These are phyloP conservation scores for Trichopus zeylanicus DNA, from an alignment of 116 monocot genomes.

Conservation along the genomic window DNA sequence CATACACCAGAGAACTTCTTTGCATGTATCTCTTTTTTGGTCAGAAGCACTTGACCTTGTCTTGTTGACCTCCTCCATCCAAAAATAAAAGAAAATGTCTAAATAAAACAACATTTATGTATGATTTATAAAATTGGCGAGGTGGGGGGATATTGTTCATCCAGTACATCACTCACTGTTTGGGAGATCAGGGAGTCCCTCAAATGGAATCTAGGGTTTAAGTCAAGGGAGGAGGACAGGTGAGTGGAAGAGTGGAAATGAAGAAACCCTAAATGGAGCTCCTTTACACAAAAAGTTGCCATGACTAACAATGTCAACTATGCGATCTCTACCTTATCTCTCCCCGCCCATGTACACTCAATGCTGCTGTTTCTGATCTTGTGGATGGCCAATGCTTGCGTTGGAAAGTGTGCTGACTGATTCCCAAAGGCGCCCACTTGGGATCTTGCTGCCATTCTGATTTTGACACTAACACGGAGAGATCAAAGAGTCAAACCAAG, in stretches of 20 bases:
- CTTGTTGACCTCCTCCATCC: no score
- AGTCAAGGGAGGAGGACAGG: background rate
- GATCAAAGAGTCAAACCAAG: background rate
- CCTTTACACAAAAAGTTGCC: background rate
- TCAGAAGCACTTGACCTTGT: no score
- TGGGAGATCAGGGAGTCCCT: background rate
- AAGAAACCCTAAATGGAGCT: background rate
- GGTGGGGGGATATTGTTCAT: no score
- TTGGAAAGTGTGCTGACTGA: conserved; percentile 4
- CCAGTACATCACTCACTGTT: background rate
- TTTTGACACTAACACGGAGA: background rate
- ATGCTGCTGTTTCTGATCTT: background rate
- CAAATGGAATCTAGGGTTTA: background rate
- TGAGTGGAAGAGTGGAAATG: background rate
- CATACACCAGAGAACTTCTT: no score
- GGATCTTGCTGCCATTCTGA: background rate
- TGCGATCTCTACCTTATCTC: background rate
- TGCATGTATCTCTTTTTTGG: no score
- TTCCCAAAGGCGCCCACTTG: background rate
- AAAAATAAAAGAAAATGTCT: no score
- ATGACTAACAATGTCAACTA: background rate
- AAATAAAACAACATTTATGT: no score
- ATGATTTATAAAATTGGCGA: no score
- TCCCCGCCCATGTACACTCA: background rate
- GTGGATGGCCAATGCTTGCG: background rate